Evolutionary conservation across 2,329 filamentous ascomycete species (phyloP).

Genomic region (Hypoxylon sp.): DNA sequence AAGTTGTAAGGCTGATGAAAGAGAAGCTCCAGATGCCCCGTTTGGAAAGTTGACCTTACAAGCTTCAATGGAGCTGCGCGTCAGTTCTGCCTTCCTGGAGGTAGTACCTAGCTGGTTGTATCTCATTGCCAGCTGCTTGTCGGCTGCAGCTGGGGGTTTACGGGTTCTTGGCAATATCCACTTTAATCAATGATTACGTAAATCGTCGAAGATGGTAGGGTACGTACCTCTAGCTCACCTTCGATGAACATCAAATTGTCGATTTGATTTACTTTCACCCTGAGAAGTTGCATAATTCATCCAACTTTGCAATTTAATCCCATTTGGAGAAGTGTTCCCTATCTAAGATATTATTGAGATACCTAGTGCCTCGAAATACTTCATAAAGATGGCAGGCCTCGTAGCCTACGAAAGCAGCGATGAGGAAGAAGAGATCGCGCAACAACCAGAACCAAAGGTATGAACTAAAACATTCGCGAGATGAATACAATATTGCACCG

Average conservation of each 20-base stretch:
- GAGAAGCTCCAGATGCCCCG: conserved; percentile 13
- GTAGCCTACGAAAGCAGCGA: conserved; percentile 48
- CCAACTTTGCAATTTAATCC: background rate
- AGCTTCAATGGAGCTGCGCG: conserved; percentile 41
- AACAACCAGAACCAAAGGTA: conserved; percentile 43
- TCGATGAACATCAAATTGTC: conserved; percentile 1
- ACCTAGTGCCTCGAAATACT: too few relatives aligned
- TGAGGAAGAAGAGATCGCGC: conserved; percentile 44
- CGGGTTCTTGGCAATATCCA: background rate
- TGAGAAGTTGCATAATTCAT: too few relatives aligned
- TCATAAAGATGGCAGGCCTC: conserved; percentile 39
- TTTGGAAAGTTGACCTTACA: conserved; percentile 27
- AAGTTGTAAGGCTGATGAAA: conserved; percentile 17
- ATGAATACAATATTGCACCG: conserved; percentile 19
- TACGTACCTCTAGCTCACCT: conserved; percentile 14
- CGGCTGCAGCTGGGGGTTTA: too few relatives aligned
- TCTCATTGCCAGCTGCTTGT: conserved; percentile 5
- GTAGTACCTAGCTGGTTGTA: conserved; percentile 10
- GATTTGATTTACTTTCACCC: too few relatives aligned
- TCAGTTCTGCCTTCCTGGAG: conserved; percentile 40
- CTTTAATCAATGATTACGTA: too few relatives aligned
- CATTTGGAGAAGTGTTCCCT: background rate
- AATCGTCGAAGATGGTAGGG: background rate
- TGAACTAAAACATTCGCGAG: conserved; percentile 34
- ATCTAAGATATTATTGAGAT: too few relatives aligned